Evolutionary conservation across 768 basidiomycete species (phyloP), one percentile per base, ranked within the genome.

Genomic region (Hygrocybe punicea): DNA sequence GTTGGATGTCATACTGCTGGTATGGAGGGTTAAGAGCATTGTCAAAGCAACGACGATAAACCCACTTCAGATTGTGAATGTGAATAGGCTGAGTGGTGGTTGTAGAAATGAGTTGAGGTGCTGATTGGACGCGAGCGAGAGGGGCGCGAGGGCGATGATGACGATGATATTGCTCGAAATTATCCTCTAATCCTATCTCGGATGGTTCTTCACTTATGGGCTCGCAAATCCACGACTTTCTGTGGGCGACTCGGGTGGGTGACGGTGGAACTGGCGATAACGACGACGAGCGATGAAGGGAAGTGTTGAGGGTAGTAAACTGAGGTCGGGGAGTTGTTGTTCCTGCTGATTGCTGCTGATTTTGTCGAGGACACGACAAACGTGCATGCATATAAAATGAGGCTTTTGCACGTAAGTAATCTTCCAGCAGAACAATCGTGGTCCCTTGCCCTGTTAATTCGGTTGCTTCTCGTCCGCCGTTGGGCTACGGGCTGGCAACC

Each of bases 21-120:
- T 4, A 6, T 11, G 39, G 45, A 21, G 7, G 45, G 16, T 13
- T 21, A 13, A 47, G 7, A 47, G 45, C 16, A 42, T 3, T 42
- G 60, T 76, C 56, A 35, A 36, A 46, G 62, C 52, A 45, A 35
- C 6, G n/a, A 57, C 57, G 61, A 44, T 16, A 37, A 55, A 69
- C 72, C 42, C 62, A 78, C 80, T 71, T 69, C 56, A 77, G 70
- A 40, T 75, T 74, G 73, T 80, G 75, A 54, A 84, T 81, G 65
- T 84, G 76, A 59, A 85, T 70, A 53, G 85, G 84, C 46, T 77
- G 71, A 57, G 84, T 84, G 56, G 86, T 86, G 62, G 75, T 81
- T 57, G 85, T 85, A 55, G 84, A 86, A 69, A 87, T 80, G 68
- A 83, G 81, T 63, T 73, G 81, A 62, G 82, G 83, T 29, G 81